These are phyloP conservation scores for Fraxinus latifolia DNA, from an alignment of 305 asterid species.

Conservation along the genomic window DNA sequence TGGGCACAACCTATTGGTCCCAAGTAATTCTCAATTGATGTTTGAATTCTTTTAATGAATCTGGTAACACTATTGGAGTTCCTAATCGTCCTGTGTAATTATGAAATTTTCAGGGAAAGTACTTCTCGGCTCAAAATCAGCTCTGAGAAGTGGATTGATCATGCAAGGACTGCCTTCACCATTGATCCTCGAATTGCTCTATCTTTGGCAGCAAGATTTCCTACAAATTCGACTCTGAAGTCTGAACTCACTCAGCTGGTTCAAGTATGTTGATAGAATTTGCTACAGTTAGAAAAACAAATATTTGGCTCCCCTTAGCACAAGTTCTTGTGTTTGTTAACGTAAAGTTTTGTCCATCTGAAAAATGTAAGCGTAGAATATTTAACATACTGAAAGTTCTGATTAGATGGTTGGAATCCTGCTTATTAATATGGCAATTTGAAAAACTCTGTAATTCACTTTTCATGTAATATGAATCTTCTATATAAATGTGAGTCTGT, in stretches of 20 bases:
- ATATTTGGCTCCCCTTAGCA: constrained; percentile 21
- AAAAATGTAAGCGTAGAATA: constrained; percentile 10
- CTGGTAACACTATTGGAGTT: constrained; percentile 18
- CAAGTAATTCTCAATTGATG: constrained; percentile 49
- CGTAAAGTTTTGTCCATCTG: constrained; percentile 10
- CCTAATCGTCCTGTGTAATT: constrained; percentile 21
- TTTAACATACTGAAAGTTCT: neutral
- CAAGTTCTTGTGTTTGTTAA: neutral
- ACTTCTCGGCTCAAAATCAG: constrained; percentile 69
- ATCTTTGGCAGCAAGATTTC: constrained; percentile 86
- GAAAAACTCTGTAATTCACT: neutral
- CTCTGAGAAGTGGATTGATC: constrained; percentile 90
- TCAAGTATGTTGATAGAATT: constrained; percentile 56
- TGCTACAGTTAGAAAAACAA: constrained; percentile 14
- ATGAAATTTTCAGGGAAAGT: constrained; percentile 55
- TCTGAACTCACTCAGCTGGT: constrained; percentile 78
- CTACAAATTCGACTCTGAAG: constrained; percentile 73
- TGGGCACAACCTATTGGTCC: constrained; percentile 98
- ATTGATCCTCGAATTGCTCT: constrained; percentile 92
- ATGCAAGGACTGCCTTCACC: constrained; percentile 80
- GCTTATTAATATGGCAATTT: neutral
- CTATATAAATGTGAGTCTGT: neutral
- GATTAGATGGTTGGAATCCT: neutral
- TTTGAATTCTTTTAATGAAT: constrained; percentile 15
- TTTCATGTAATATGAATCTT: neutral